Conservation (phyloP, 2,329 filamentous ascomycete species). For the Sporothrix sp. region DNA sequence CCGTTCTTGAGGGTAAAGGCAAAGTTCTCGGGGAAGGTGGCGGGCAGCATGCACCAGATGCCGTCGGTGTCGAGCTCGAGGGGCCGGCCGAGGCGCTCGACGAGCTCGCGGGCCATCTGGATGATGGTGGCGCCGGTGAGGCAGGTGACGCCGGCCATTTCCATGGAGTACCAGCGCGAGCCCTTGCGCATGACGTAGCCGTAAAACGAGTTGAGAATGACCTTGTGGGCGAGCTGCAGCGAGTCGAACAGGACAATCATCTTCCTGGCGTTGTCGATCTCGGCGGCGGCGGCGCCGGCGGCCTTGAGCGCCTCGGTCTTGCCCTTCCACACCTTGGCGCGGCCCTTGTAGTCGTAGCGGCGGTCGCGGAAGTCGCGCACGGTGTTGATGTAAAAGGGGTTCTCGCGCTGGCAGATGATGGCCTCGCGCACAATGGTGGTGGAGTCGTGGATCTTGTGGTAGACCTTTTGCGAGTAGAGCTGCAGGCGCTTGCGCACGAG, state of each 20-base stretch:
- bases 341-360: constrained; percentile 95
- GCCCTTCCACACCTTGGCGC: constrained; percentile 97
- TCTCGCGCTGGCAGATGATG: constrained; percentile 96
- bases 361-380: constrained; percentile 94
- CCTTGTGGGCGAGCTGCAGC: constrained; percentile 92
- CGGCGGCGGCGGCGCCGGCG: constrained; percentile 61
- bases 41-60: constrained; percentile 98
- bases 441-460: constrained; percentile 96
- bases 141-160: constrained; percentile 98
- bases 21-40: constrained; percentile 94
- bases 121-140: constrained; percentile 94
- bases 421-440: constrained; percentile 89
- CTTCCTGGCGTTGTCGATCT: constrained; percentile 93
- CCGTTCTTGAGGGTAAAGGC: constrained; percentile 88
- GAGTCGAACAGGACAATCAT: constrained; percentile 98
- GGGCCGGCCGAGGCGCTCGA: constrained; percentile 85
- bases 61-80: constrained; percentile 95
- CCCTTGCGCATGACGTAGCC: constrained; percentile 99
- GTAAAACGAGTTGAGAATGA: constrained; percentile 98
- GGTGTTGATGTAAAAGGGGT: constrained; percentile 96
- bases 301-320: constrained; percentile 83
- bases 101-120: constrained; percentile 85
- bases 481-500: constrained; percentile 81
- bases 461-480: constrained; percentile 95
- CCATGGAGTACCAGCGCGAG: constrained; percentile 97